Evolutionary conservation across 164 flowering plant genomes (phyloP).

Genomic region (Piper betle): DNA sequence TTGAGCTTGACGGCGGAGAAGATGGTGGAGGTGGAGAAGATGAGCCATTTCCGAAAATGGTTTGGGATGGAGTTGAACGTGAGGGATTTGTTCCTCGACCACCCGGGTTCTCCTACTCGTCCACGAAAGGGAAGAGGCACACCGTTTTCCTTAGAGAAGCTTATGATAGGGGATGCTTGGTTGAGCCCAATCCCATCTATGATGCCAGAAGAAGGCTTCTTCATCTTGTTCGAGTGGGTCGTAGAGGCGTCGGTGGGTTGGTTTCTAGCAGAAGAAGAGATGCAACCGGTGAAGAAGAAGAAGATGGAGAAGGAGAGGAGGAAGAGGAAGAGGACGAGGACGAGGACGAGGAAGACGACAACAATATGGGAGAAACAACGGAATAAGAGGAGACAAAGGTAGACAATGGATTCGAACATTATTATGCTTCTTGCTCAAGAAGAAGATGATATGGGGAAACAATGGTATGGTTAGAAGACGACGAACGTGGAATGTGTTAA

Average conservation of each 20-base stretch:
- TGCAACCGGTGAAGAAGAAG: constrained; percentile 1
- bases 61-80: constrained; percentile 76
- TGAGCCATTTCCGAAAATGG: constrained; percentile 82
- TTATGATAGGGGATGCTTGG: constrained; percentile 58
- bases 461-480: too few relatives aligned
- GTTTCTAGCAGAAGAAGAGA: not conserved
- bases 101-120: constrained; percentile 78
- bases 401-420: not conserved
- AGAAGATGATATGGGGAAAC: too few relatives aligned
- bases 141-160: constrained; percentile 81
- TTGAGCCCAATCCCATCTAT: constrained; percentile 70
- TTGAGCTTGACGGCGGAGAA: constrained; percentile 66
- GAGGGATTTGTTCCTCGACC: constrained; percentile 82
- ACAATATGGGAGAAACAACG: not conserved
- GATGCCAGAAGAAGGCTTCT: constrained; percentile 67
- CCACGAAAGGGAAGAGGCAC: constrained; percentile 71
- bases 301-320: not conserved
- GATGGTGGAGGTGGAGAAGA: constrained; percentile 94
- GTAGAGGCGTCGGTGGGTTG: constrained; percentile 23
- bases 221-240: constrained; percentile 62
- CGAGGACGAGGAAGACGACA: not conserved
- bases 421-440: not conserved
- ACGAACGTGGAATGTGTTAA: too few relatives aligned
- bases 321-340: constrained; percentile 5
- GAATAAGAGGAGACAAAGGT: not conserved